Base-by-base conservation (phyloP, 164 flowering plant genomes). In the Sextonia rubra region DNA sequence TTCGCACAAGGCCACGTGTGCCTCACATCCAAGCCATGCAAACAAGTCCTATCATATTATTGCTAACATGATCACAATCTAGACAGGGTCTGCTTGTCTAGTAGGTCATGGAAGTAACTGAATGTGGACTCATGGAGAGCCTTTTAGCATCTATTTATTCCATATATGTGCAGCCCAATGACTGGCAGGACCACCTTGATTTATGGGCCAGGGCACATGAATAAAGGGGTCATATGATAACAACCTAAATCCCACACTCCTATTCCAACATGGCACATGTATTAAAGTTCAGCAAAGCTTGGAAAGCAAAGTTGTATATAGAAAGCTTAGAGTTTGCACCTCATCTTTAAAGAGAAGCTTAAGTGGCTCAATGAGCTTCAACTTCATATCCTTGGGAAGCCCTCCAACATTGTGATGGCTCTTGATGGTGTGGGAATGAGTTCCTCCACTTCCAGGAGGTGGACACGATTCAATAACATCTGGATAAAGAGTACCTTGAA, bases 351-450 rank as follows among this genome's bases (percentile, higher is more conserved):
- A 96, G 27, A 96, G 84, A 77, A 96, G 97, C 80, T 91, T 96
- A 30, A 96, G 95, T 44, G 99, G 99, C 72, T 96, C 99, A 69
- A 93, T 93, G 64, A 96, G 94, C 85, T 93, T 93, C 78, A 96
- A 74, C 75, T 93, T 96, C 99, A 96, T 96, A 85, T 93, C 91
- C 83, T 93, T 89, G 27, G 99, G 99, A 30, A 96, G 98, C 49
- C 99, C 99, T 65, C 99, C 98, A 77, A 93, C 99, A 82, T 96
- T 91, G 75, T 96, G 98, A 84, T 96, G 99, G 82, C 99, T 96
- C 86, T 96, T 96, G 78, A 93, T 96, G 27, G 98, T 96, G 85
- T 91, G 97, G 32, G 99, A 96, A 75, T 93, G 99, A 23, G 79
- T 89, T 77, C 88, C 86, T 77, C 97, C 99, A 81, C 91, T 86